Evolutionary conservation across 208 protist species (phyloP).

Genomic region (Hexamita inflata): DNA sequence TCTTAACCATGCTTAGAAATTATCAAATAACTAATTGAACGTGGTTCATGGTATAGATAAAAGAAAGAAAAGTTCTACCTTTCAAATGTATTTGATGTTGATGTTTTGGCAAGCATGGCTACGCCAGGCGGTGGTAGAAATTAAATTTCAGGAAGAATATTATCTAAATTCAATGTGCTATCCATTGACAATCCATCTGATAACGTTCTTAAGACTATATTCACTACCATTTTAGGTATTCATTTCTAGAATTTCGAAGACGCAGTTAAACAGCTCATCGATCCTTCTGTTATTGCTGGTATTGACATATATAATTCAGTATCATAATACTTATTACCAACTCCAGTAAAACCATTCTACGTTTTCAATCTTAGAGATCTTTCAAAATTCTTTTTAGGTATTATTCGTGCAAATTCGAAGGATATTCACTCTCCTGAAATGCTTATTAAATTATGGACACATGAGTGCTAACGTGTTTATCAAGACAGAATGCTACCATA

Average conservation of each 20-base stretch:
- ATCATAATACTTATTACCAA: slow-evolving; percentile 74
- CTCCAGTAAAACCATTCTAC: slow-evolving; percentile 90
- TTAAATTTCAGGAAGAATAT: slow-evolving; percentile 69
- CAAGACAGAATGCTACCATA: slow-evolving; percentile 78
- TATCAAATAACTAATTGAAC: slow-evolving; percentile 82
- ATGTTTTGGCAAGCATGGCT: slow-evolving; percentile 80
- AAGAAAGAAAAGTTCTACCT: slow-evolving; percentile 60
- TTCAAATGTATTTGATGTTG: slow-evolving; percentile 77
- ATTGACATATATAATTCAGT: slow-evolving; percentile 76
- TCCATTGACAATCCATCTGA: slow-evolving; percentile 80
- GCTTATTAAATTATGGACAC: slow-evolving; percentile 76
- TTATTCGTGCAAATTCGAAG: slow-evolving; percentile 64
- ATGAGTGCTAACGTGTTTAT: slow-evolving; percentile 86
- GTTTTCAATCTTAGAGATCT: slow-evolving; percentile 91
- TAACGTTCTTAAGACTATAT: slow-evolving; percentile 81
- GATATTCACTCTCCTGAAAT: slow-evolving; percentile 22
- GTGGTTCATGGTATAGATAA: slow-evolving; percentile 86
- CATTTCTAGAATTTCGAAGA: slow-evolving; percentile 66
- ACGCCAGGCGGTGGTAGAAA: slow-evolving; percentile 71
- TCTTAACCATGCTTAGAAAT: slow-evolving; percentile 86
- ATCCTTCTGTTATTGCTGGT: slow-evolving; percentile 71
- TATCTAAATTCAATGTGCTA: slow-evolving; percentile 72
- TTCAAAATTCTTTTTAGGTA: slow-evolving; percentile 74
- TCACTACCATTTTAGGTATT: slow-evolving; percentile 69
- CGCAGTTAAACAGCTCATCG: slow-evolving; percentile 67